Base-by-base conservation (phyloP, 805 yeast genomes). In the Schwanniomyces pseudopolymorphus region DNA sequence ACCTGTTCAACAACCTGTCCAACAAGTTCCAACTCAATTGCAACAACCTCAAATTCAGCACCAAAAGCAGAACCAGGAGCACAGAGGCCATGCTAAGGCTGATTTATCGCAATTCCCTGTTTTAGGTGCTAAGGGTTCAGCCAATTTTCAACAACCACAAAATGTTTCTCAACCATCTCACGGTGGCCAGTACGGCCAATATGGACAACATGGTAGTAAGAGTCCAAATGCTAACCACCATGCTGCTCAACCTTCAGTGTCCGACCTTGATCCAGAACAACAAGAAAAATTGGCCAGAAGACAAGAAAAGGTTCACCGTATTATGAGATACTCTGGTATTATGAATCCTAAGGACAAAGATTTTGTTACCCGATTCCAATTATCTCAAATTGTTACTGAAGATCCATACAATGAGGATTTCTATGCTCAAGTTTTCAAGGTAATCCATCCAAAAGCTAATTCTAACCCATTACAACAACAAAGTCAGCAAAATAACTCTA, bases 281-380 rank as follows among this genome's bases (percentile, higher is more conserved):
- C 84, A 84, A 62, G 84, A 80, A 52, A 78, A 81, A 54, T 72
- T 83, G 46, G 78, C 82, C 46, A 73, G 72, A 40, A 84, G 94
- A 70, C 89, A 84, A 53, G 84, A 83, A 49, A 86, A 87, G 63
- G 90, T 86, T 42, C 77, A 83, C 40, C 78, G 85, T 52, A 87
- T 89, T 57, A 77, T 87, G 61, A 83, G 81, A 59, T 89, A 85
- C 70, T 87, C 94, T 24, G 97, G 97, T 52, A 81, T 94, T 52
- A 94, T 94, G 99, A 89, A 90, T 58, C 96, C 96, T 47, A 87
- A 92, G 71, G 99, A 94, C 66, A 91, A 91, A 70, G 97, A 92
- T 69, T 90, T 88, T 61, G 92, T 94, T 42, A 89, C 97, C 38
- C 80, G 97, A 63, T 85, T 91, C 61, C 99, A 94, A 69, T 78